Conservation (phyloP, 2,329 filamentous ascomycete species). For the Pseudomassariella vexata region DNA sequence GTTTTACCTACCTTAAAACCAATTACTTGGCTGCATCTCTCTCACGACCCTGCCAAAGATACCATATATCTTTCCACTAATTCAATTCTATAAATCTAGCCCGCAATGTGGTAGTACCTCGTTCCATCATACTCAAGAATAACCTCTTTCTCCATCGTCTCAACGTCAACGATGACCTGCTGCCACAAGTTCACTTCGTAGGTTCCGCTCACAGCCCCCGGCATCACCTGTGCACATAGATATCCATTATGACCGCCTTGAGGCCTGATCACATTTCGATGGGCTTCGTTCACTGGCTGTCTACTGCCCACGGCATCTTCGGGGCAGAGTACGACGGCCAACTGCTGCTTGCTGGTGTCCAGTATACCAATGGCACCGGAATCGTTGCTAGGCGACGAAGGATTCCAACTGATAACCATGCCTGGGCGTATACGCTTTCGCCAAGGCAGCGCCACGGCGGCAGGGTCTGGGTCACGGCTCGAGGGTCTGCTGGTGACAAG, state of each 20-base stretch:
- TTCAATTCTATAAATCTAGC: no score
- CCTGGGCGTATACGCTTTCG: conserved; percentile 33
- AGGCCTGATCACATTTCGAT: no score
- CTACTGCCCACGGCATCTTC: conserved; percentile 11
- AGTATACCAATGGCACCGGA: conserved; percentile 4
- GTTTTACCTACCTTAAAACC: no score
- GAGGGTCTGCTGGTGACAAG: conserved; percentile 32
- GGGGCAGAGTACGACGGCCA: conserved; percentile 27
- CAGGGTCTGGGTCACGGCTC: conserved; percentile 24
- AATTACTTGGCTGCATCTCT: no score
- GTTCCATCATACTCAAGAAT: conserved; percentile 38
- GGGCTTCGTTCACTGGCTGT: conserved; percentile 9
- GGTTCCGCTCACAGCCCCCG: conserved; percentile 26
- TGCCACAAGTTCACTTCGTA: conserved; percentile 35
- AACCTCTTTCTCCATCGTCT: conserved; percentile 33
- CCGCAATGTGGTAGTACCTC: conserved; percentile 38
- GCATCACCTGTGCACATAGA: conserved; percentile 30
- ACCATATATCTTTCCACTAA: no score
- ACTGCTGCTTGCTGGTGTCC: conserved; percentile 9
- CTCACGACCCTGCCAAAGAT: no score
- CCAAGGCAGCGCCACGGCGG: conserved; percentile 23
- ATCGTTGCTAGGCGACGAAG: conserved; percentile 8
- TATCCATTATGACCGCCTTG: conserved; percentile 17
- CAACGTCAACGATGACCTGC: conserved; percentile 26
- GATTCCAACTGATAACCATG: conserved; percentile 32